Base-by-base conservation (phyloP, 768 basidiomycete genomes). In the Clavaria fumosa region DNA sequence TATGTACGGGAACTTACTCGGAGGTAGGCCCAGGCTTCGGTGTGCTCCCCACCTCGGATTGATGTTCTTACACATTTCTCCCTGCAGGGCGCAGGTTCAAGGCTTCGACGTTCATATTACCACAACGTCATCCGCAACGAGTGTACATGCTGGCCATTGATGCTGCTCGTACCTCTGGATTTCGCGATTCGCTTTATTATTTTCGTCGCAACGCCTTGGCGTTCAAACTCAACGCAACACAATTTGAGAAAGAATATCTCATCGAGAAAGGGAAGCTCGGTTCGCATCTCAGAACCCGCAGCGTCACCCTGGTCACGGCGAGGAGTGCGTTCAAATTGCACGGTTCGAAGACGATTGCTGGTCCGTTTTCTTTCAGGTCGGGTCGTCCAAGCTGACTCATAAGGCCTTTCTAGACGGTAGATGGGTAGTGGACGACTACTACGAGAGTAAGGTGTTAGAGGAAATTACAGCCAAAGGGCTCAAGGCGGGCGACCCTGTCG, bases 71-170 rank as follows among this genome's bases (percentile, higher is more conserved):
- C 30, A 15, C 28, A 18, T 10, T 5, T 20, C 28, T 33, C 7
- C 7, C 34, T 42, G 17, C 47, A 95, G 91, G 80, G 35, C 76
- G 93, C 26, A 66, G 70, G 39, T 95, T 88, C 67, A 93, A 91
- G 56, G 77, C 89, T 1, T 61, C 72, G 20, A 95, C 91, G 1
- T 97, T 99, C 53, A 59, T 69, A n/a, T 72, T 90, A 4, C 81
- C 86, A 0, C 75, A 74, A 39, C 74, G 93, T 15, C 78, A 96
- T 49, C 78, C 88, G 6, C 70, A 83, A 19, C 70, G 80, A 31
- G 66, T 74, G 43, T 99, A 95, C 60, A 84, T 95, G 73, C 81
- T 97, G 28, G 90, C 93, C 15, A 97, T 99, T 41, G 95, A 99
- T 51, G 93, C 90, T 3, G 95, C 95, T 1, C 76, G 93, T 19